A percentile compares a stretch with the other conserved stretches of the same genome.
phyloP scores from a whole-genome alignment of 2,329 filamentous ascomycete genomes.

The Paracamarosporium sp. region DNA sequence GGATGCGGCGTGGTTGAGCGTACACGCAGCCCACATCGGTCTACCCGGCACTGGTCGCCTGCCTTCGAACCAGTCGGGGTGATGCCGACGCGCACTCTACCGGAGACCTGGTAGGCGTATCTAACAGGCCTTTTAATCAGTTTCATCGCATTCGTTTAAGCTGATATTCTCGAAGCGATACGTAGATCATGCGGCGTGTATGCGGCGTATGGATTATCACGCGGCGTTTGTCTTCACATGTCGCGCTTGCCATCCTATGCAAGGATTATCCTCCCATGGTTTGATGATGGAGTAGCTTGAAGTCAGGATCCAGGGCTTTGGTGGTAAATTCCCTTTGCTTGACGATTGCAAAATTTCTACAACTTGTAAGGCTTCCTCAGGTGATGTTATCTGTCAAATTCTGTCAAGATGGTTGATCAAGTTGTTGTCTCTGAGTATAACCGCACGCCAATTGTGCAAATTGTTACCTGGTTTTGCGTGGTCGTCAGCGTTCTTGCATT shows the following conservation, averaged over 20 bases:
- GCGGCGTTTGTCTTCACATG: not conserved
- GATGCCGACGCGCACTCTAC: not conserved
- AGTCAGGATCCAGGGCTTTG: not conserved
- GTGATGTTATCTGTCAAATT: not conserved
- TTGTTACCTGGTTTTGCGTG: conserved; percentile 29
- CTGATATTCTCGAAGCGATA: not conserved
- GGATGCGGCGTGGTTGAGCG: not conserved
- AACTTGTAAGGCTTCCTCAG: not conserved
- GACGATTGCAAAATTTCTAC: not conserved
- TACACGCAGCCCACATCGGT: not conserved
- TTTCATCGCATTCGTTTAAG: not conserved
- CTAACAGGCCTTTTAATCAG: not conserved
- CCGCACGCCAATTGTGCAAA: conserved; percentile 30
- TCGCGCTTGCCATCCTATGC: not conserved
- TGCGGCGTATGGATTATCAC: not conserved
- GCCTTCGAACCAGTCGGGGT: not conserved
- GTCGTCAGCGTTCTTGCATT: conserved; percentile 26
- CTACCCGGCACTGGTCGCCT: not conserved
- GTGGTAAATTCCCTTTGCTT: not conserved
- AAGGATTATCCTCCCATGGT: not conserved
- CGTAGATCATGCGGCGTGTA: not conserved
- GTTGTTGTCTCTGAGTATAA: conserved; percentile 24
- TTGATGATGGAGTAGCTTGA: not conserved
- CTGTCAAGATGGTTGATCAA: conserved; percentile 11
- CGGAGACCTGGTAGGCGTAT: not conserved